Evolutionary conservation across 2,329 filamentous ascomycete genomes (phyloP).

Genomic region (Bipolaris zeicola): DNA sequence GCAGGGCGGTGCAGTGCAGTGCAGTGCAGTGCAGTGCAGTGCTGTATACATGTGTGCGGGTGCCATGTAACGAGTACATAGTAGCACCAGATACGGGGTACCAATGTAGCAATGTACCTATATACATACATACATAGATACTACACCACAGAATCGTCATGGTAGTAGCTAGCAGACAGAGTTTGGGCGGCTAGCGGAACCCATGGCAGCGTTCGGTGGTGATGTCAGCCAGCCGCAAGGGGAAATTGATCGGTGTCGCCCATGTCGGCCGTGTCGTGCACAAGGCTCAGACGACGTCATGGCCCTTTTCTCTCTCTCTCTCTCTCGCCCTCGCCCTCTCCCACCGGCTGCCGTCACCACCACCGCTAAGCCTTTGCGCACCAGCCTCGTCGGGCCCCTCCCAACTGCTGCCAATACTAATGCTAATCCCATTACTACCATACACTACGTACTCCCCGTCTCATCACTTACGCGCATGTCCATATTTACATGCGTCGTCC

Average conservation of each 20-base stretch:
- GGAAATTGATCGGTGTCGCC: conserved; percentile 9
- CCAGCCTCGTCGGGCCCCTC: background rate
- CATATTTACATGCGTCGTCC: background rate
- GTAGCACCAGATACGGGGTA: too few relatives aligned
- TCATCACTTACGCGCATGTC: background rate
- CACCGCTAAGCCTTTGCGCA: background rate
- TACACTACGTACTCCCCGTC: background rate
- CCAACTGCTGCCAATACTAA: background rate
- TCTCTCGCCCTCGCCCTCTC: background rate
- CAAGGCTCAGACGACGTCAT: conserved; percentile 13
- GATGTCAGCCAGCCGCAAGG: conserved; percentile 13
- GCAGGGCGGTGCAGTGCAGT: too few relatives aligned
- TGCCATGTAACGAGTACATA: too few relatives aligned
- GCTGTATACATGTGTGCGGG: too few relatives aligned
- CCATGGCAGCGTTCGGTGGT: conserved; percentile 6
- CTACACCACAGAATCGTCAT: too few relatives aligned
- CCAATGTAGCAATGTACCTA: too few relatives aligned
- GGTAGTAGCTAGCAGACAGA: background rate
- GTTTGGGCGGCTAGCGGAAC: conserved; percentile 8
- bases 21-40: too few relatives aligned
- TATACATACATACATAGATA: too few relatives aligned
- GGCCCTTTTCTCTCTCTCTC: background rate
- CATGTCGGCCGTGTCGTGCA: conserved; percentile 2
- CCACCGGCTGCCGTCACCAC: background rate
- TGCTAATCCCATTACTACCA: too few relatives aligned